Evolutionary conservation across 2,329 filamentous ascomycete species (phyloP).

Genomic region (Dactylellina cionopaga): DNA sequence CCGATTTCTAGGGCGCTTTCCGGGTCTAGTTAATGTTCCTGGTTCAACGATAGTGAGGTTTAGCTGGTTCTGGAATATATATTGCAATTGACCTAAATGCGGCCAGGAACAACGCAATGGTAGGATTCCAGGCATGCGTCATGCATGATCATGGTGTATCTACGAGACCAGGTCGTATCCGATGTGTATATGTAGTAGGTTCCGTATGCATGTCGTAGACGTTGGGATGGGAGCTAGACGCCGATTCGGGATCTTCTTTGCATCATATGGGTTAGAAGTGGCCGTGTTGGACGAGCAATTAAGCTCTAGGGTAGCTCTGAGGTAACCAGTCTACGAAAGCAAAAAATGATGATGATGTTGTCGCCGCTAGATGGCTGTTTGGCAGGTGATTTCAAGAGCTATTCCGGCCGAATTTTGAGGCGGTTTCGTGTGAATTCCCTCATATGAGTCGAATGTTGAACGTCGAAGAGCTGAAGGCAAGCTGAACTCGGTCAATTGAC

Average conservation of each 20-base stretch:
- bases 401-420: background rate
- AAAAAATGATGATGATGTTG: background rate
- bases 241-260: constrained; percentile 30
- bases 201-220: constrained; percentile 19
- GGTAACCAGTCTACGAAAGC: constrained; percentile 17
- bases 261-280: constrained; percentile 11
- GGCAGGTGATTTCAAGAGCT: constrained; percentile 8
- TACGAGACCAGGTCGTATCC: too few relatives aligned
- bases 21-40: constrained; percentile 31
- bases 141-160: constrained; percentile 31
- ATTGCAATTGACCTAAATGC: constrained; percentile 18
- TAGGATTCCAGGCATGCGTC: constrained; percentile 22
- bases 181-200: constrained; percentile 17
- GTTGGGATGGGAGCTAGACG: constrained; percentile 13
- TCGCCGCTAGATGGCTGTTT: constrained; percentile 8
- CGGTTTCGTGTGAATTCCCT: background rate
- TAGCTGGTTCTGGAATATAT: too few relatives aligned
- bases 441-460: background rate
- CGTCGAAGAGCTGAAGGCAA: background rate
- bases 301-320: background rate
- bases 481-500: constrained; percentile 4
- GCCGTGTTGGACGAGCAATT: background rate
- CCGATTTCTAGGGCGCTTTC: constrained; percentile 3
- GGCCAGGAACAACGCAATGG: constrained; percentile 46
- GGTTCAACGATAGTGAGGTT: too few relatives aligned